Evolutionary conservation across 2,329 filamentous ascomycete genomes (phyloP), one percentile per base, ranked within the genome.

Genomic region (Aspergillus fijiensis): DNA sequence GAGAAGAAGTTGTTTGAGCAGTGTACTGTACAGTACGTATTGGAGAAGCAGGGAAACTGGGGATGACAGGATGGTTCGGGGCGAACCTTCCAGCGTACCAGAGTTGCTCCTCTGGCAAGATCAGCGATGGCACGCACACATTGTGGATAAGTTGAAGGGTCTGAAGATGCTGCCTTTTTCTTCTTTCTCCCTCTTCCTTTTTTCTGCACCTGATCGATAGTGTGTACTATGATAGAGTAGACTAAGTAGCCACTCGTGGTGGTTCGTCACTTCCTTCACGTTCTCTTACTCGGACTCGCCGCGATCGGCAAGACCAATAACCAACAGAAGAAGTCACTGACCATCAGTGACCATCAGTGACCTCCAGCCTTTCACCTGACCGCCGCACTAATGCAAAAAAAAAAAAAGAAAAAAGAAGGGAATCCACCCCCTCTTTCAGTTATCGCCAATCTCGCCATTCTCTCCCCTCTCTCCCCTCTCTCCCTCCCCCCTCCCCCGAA

Each of bases 81-180:
- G 64, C 70, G 68, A 70, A 66, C 71, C 67, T 69, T 68, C 64
- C 52, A 62, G 50, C 57, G 63, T 63, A 68, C 66, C 69, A 70
- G 63, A 69, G 57, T 53, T 55, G 48, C 42, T 11, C 27, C 33
- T 35, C 4, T 35, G 11, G 33, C 33, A 16, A 35, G 33, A 35
- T 12, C 33, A 12, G 10, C 10, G 33, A 16, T 35, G 33, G 27
- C 27, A 29, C 27, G 27, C 27, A 29, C 27, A 29, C 7, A 29
- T 7, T 29, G 27, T 29, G 27, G 27, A 29, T 29, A 16, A 35
- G 33, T 35, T 35, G 11, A 16, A 16, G 12, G 33, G 12, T 4
- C 14, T 12, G 33, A 35, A 35, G 33, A 6, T 16, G 11, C 5
- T 35, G 11, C 11, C 12, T 4, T 12, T 12, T 35, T 16, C 14